Evolutionary conservation across 75 land plant genomes (phyloP).

Genomic region (Chamaecyparis obtusa): DNA sequence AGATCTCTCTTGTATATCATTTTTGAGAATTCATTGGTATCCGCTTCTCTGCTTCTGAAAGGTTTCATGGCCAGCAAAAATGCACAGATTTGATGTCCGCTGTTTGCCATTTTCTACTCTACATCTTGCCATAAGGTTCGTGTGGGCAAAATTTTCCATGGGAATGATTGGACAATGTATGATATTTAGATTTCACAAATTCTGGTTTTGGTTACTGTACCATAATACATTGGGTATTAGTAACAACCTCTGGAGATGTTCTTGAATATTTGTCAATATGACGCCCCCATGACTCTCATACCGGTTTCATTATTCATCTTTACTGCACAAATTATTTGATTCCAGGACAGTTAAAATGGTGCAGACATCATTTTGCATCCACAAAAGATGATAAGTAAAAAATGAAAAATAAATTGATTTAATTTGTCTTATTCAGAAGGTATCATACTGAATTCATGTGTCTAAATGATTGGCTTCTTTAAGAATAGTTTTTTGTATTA

Average conservation of each 20-base stretch:
- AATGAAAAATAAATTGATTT: background rate
- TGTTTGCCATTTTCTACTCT: background rate
- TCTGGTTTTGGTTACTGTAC: background rate
- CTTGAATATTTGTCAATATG: background rate
- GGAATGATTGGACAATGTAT: background rate
- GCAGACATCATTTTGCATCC: background rate
- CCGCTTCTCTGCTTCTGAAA: background rate
- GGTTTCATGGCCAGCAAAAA: background rate
- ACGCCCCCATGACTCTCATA: background rate
- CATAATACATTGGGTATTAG: background rate
- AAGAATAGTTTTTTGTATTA: background rate
- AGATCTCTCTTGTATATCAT: conserved; percentile 10
- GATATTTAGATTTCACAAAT: background rate
- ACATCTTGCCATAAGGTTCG: background rate
- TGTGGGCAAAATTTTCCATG: background rate
- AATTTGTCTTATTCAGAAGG: background rate
- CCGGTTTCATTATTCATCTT: background rate
- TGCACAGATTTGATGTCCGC: background rate
- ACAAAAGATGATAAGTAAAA: background rate
- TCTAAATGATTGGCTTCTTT: background rate
- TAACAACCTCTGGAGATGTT: background rate
- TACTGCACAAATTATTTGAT: background rate
- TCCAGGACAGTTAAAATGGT: background rate
- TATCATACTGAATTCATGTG: background rate
- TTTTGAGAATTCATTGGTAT: background rate